Conservation (phyloP, 345 rosid species). For the Eutrema heterophyllum region DNA sequence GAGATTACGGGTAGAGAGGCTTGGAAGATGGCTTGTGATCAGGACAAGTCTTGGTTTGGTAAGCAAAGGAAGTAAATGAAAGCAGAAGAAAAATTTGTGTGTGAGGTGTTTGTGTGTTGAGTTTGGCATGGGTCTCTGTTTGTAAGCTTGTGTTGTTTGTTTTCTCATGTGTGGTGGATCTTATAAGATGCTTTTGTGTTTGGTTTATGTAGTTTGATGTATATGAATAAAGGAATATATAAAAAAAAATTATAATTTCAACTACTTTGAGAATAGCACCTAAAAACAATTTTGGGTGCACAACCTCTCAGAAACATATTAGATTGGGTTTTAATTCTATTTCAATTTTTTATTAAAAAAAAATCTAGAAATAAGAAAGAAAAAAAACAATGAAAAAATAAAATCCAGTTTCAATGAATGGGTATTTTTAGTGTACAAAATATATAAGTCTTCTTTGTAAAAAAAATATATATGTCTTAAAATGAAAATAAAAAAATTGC, state of each 20-base stretch:
- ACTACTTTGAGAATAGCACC: neutral
- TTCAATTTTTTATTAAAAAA: no score
- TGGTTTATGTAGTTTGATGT: neutral
- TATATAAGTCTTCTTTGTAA: no score
- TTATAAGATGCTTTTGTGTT: neutral
- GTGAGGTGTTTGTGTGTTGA: neutral
- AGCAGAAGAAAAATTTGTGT: neutral
- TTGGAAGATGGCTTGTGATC: conserved; percentile 58
- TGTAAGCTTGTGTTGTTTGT: conserved; percentile 5
- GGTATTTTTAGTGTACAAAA: no score
- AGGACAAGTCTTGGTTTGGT: conserved; percentile 16
- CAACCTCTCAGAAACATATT: no score
- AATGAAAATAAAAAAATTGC: no score
- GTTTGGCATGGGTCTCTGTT: conserved; percentile 1
- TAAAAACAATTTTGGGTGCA: no score
- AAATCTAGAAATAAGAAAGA: no score
- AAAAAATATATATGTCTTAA: no score
- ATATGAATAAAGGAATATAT: neutral
- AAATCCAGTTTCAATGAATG: no score
- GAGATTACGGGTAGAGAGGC: conserved; percentile 51
- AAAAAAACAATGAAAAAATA: no score
- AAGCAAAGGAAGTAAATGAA: conserved; percentile 10
- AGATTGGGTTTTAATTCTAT: no score
- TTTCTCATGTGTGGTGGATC: neutral
- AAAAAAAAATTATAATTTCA: neutral